Evolutionary conservation across 2,329 filamentous ascomycete species (phyloP).

Genomic region (Aspergillus sclerotialis): DNA sequence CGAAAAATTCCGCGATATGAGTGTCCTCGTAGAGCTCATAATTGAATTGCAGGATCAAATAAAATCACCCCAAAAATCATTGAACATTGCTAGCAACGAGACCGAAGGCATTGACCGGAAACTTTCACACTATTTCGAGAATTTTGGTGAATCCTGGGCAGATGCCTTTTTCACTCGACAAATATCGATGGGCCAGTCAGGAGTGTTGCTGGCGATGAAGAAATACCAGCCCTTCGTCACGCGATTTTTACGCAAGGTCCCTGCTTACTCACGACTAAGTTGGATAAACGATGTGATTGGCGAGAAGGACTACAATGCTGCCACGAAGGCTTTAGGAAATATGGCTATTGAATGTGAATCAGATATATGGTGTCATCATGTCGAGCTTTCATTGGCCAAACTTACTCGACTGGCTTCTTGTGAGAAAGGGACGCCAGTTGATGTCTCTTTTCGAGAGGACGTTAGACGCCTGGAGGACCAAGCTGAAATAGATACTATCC

Average conservation of each 20-base stretch:
- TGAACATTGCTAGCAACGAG: slow-evolving; percentile 17
- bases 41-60: slow-evolving; percentile 35
- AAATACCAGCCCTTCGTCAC: slow-evolving; percentile 69
- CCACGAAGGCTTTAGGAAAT: slow-evolving; percentile 62
- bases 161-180: slow-evolving; percentile 73
- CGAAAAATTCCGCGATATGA: slow-evolving; percentile 57
- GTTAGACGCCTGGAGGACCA: slow-evolving; percentile 54
- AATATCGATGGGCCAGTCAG: slow-evolving; percentile 59
- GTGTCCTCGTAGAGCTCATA: slow-evolving; percentile 50
- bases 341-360: slow-evolving; percentile 66
- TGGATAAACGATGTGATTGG: slow-evolving; percentile 91
- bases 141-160: slow-evolving; percentile 46
- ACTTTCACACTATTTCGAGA: slow-evolving; percentile 42
- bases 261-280: slow-evolving; percentile 67
- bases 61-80: slow-evolving; percentile 15
- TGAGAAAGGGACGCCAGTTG: slow-evolving; percentile 22
- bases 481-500: slow-evolving; percentile 66
- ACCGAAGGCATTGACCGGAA: slow-evolving; percentile 28
- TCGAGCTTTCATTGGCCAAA: slow-evolving; percentile 84
- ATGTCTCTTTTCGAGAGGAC: slow-evolving; percentile 35
- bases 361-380: slow-evolving; percentile 86
- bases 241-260: slow-evolving; percentile 65
- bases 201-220: slow-evolving; percentile 61
- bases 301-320: slow-evolving; percentile 67
- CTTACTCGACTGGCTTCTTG: slow-evolving; percentile 64